Evolutionary conservation across 371 early-diverging fungal genomes (phyloP), one percentile per base, ranked within the genome.

Genomic region (Blakeslea trispora): DNA sequence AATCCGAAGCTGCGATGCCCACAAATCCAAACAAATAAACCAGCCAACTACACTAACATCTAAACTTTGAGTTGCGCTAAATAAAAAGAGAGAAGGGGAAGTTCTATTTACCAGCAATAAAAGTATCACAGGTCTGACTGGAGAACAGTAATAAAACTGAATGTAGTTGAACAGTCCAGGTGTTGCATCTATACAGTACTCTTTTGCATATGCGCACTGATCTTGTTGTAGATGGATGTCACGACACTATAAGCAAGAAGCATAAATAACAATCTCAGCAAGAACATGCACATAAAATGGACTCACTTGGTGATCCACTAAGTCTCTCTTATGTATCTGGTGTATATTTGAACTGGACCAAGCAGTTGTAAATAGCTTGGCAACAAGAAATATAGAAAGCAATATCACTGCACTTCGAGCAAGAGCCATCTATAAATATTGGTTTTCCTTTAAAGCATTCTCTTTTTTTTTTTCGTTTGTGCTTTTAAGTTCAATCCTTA

Each of bases 1-100:
- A 88, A 54, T 88, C 88, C 17, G 86, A 85, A 3, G 88, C 88
- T n/a, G 86, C 83, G 11, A 85, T 81, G 14, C 88, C 86, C 2
- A 86, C 79, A 58, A 86, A 84, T 0, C 82, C 84, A 71, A 88
- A 88, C 10, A 86, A 62, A 53, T 83, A 85, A 19, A 82, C 32
- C 44, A 85, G 50, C 85, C 86, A 84, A 10, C 59, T 21, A 50
- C 73, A 76, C 86, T 83, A 57, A 32, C n/a, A 21, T 14, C 15
- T 17, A 22, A 32, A 15, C 22, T 39, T 34, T 34, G 22, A 34
- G 37, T 53, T 18, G 19, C 37, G 7, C 41, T 22, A 57, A n/a
- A 28, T 13, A 22, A 3, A 32, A 23, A 22, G 13, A 50, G 22
- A 23, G 10, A 14, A 48, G 8, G 3, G 10, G 21, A 5, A 3